These are phyloP conservation scores for Amanita inopinata DNA, from an alignment of 768 basidiomycete species.

Conservation along the genomic window DNA sequence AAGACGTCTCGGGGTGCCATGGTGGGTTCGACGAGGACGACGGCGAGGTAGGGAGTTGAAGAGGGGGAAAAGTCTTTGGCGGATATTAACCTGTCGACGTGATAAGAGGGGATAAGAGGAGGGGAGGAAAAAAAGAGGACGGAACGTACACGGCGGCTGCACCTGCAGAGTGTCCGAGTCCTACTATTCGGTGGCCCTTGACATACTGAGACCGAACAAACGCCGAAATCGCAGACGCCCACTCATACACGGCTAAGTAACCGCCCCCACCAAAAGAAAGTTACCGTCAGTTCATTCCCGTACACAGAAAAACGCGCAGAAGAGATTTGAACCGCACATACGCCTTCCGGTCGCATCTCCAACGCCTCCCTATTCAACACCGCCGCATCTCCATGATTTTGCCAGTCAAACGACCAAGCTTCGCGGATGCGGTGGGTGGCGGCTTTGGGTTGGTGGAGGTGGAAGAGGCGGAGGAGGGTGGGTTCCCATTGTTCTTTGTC, in stretches of 20 bases:
- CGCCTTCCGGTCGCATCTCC: conserved; percentile 20
- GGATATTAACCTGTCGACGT: conserved; percentile 29
- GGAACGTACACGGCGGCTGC: conserved; percentile 14
- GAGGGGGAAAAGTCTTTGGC: conserved; percentile 21
- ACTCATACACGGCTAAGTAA: conserved; percentile 13
- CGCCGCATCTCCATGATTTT: conserved; percentile 35
- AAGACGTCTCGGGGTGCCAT: conserved; percentile 30
- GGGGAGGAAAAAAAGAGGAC: conserved; percentile 29
- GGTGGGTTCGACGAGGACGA: conserved; percentile 38
- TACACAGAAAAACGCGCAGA: no score
- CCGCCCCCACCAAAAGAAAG: no score
- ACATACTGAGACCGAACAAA: conserved; percentile 12
- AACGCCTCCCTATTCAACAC: conserved; percentile 29
- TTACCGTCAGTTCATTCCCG: no score
- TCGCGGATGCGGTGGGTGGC: not conserved
- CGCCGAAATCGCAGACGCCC: conserved; percentile 11
- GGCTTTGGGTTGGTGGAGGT: conserved; percentile 16
- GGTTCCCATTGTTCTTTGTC: conserved; percentile 53
- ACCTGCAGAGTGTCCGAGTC: conserved; percentile 15
- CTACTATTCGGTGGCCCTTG: conserved; percentile 12
- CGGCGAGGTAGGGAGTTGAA: conserved; percentile 21
- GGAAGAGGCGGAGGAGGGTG: conserved; percentile 29
- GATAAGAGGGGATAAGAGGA: conserved; percentile 24
- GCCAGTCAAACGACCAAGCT: conserved; percentile 20
- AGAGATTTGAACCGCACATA: conserved; percentile 27